Conservation (phyloP, 2,329 filamentous ascomycete genomes). For the Plenodomus lindquistii region DNA sequence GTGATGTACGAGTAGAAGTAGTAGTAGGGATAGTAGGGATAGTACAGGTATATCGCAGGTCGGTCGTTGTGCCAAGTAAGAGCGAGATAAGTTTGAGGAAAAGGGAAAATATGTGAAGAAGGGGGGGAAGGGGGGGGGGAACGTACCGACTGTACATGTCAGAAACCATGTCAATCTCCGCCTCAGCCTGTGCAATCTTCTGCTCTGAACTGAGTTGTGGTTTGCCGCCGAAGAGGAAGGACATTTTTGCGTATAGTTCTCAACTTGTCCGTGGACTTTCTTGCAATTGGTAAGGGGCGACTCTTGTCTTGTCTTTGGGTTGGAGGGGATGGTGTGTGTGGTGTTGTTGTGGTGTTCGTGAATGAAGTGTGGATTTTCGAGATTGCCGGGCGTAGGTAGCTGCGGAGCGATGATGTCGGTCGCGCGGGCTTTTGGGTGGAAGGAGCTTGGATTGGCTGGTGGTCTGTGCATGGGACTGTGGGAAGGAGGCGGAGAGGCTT, state of each 20-base stretch:
- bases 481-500: too few relatives aligned
- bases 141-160: slow-evolving; percentile 96
- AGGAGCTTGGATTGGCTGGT: not conserved
- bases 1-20: not conserved
- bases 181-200: slow-evolving; percentile 95
- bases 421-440: slow-evolving; percentile 3
- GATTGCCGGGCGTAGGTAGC: too few relatives aligned
- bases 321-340: not conserved
- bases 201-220: slow-evolving; percentile 92
- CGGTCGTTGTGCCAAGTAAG: too few relatives aligned
- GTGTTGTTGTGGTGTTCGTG: not conserved
- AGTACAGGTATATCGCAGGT: not conserved
- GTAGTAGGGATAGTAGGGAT: not conserved
- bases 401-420: slow-evolving; percentile 11
- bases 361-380: not conserved
- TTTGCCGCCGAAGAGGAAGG: slow-evolving; percentile 58
- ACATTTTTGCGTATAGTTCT: too few relatives aligned
- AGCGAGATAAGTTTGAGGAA: not conserved
- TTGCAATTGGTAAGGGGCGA: too few relatives aligned
- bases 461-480: not conserved
- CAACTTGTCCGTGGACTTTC: too few relatives aligned
- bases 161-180: slow-evolving; percentile 95
- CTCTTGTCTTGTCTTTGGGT: not conserved
- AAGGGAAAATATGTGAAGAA: not conserved
- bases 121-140: not conserved